Evolutionary conservation across 2,329 filamentous ascomycete genomes (phyloP).

Genomic region (Xylaria sp.): DNA sequence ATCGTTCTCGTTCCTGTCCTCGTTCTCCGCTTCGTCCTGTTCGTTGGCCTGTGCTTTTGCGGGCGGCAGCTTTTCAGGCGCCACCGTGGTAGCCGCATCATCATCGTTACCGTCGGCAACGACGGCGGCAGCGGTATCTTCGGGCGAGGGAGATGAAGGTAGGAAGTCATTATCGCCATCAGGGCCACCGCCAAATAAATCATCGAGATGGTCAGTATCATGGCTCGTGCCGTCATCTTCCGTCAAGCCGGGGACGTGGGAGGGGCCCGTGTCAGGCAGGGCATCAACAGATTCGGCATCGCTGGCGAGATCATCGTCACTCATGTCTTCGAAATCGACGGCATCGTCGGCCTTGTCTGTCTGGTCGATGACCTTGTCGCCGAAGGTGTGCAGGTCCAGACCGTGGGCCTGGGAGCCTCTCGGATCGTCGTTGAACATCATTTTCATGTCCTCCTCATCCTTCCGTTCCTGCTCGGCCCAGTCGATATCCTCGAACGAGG

Average conservation of each 20-base stretch:
- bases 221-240: slow-evolving; percentile 71
- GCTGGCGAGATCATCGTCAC: slow-evolving; percentile 89
- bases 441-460: slow-evolving; percentile 53
- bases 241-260: slow-evolving; percentile 64
- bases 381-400: slow-evolving; percentile 52
- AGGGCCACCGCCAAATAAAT: slow-evolving; percentile 74
- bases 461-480: slow-evolving; percentile 47
- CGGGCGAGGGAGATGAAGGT: slow-evolving; percentile 59
- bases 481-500: slow-evolving; percentile 44
- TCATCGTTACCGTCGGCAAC: neutral
- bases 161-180: slow-evolving; percentile 56
- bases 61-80: slow-evolving; percentile 20
- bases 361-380: slow-evolving; percentile 65
- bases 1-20: slow-evolving; percentile 32
- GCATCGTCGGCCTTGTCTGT: slow-evolving; percentile 91
- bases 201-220: slow-evolving; percentile 66
- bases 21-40: slow-evolving; percentile 15
- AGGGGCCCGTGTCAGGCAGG: slow-evolving; percentile 53
- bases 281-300: slow-evolving; percentile 59
- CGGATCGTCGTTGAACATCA: slow-evolving; percentile 64
- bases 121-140: slow-evolving; percentile 39
- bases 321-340: slow-evolving; percentile 89
- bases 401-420: slow-evolving; percentile 55
- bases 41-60: slow-evolving; percentile 14
- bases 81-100: neutral